Percentiles rank a stretch among this genome's conserved stretches.
phyloP scores from a whole-genome alignment of 768 basidiomycete species.

The Sporobolomyces pararoseus region DNA sequence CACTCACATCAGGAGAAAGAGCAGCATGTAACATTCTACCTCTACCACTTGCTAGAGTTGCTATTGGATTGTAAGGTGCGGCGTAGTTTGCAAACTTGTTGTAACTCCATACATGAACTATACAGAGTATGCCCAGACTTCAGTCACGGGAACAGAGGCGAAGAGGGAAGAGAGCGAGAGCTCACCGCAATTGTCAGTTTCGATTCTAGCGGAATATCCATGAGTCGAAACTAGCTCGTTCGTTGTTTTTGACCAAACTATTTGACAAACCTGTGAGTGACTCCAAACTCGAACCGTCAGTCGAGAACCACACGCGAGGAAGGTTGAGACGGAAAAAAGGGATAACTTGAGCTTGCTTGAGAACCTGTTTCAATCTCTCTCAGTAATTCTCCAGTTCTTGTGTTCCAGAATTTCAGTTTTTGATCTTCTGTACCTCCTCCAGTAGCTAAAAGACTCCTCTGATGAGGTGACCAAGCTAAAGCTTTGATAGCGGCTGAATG shows the following conservation, averaged over 20 bases:
- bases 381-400: not conserved
- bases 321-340: not conserved
- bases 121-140: not conserved
- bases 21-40: slow-evolving; percentile 9
- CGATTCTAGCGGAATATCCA: not conserved
- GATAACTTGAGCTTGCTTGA: not conserved
- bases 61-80: slow-evolving; percentile 9
- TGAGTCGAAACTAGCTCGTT: slow-evolving; percentile 12
- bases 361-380: not conserved
- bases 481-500: slow-evolving; percentile 20
- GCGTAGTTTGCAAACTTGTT: not conserved
- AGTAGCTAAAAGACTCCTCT: not conserved
- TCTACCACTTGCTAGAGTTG: not conserved
- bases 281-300: not conserved
- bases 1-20: slow-evolving; percentile 16
- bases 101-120: slow-evolving; percentile 19
- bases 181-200: not conserved
- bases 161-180: not conserved
- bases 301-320: not conserved
- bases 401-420: slow-evolving; percentile 10
- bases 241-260: slow-evolving; percentile 6
- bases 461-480: slow-evolving; percentile 15
- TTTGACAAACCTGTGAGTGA: slow-evolving; percentile 8
- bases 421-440: slow-evolving; percentile 13
- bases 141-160: not conserved